Conservation (phyloP, 768 basidiomycete species). For the Auricularia sp. region DNA sequence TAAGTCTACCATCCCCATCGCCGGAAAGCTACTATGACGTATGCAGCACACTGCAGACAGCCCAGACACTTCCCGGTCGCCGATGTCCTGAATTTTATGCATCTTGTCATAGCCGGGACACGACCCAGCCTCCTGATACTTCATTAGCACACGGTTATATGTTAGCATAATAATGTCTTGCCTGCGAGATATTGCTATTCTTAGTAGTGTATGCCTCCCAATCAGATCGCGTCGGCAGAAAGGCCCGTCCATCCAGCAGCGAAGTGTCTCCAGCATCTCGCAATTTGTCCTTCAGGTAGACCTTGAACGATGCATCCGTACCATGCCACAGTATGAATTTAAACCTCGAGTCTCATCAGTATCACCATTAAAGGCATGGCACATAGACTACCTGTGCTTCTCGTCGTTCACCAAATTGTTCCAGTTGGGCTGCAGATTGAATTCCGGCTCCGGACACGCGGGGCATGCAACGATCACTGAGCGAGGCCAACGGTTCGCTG, state of each 20-base stretch:
- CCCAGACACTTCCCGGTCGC: neutral
- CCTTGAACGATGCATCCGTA: neutral
- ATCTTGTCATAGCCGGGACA: slow-evolving; percentile 1
- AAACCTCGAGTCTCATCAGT: neutral
- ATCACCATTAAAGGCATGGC: too few relatives aligned
- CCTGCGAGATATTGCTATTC: neutral
- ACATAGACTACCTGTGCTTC: neutral
- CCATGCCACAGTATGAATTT: neutral
- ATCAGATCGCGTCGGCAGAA: neutral
- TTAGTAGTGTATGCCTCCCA: neutral
- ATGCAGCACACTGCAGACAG: neutral
- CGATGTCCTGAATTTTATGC: neutral
- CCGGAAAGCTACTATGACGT: neutral
- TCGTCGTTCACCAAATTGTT: neutral
- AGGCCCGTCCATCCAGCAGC: neutral
- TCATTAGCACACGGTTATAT: neutral
- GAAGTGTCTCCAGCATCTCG: neutral
- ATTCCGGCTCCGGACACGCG: neutral
- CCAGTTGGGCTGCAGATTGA: neutral
- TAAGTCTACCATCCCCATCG: neutral
- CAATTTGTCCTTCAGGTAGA: neutral
- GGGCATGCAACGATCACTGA: neutral
- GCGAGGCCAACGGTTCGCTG: neutral
- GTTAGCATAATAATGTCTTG: too few relatives aligned
- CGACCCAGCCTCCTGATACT: neutral